Evolutionary conservation across 257 asterid genomes (phyloP).

Genomic region (Solanum chmielewskii): DNA sequence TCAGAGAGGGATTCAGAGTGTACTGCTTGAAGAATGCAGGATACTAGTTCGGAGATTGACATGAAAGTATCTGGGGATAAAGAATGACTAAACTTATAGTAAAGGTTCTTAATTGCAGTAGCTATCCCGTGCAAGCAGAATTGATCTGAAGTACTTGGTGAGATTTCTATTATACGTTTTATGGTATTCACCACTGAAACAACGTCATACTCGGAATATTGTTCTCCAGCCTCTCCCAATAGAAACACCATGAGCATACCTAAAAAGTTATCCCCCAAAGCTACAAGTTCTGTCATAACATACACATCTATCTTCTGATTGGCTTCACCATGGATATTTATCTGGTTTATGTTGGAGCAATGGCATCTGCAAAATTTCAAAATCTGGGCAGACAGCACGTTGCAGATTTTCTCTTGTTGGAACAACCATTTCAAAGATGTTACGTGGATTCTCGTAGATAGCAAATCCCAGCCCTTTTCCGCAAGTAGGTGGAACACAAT

Average conservation of each 20-base stretch:
- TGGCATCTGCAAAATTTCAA: conserved; percentile 49
- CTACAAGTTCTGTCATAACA: conserved; percentile 55
- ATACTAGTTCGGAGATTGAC: conserved; percentile 38
- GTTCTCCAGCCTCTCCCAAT: conserved; percentile 47
- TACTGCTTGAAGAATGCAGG: conserved; percentile 38
- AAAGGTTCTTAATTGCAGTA: conserved; percentile 35
- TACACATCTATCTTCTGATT: conserved; percentile 29
- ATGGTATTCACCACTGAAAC: conserved; percentile 44
- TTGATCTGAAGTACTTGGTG: conserved; percentile 69
- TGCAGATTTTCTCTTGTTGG: conserved; percentile 81
- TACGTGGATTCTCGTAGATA: conserved; percentile 49
- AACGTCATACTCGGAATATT: conserved; percentile 36
- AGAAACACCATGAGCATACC: conserved; percentile 42
- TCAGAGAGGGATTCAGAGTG: conserved; percentile 44
- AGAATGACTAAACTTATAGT: conserved; percentile 18
- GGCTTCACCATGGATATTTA: conserved; percentile 17
- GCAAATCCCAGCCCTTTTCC: conserved; percentile 72
- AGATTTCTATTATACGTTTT: conserved; percentile 34
- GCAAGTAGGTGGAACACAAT: conserved; percentile 48
- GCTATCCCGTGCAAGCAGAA: conserved; percentile 63
- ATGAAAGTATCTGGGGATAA: conserved; percentile 34
- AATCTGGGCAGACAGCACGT: conserved; percentile 47
- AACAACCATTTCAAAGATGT: conserved; percentile 79
- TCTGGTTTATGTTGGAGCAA: conserved; percentile 13
- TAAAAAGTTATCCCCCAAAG: conserved; percentile 51